Percentiles rank a stretch among this genome's conserved stretches.
Evolutionary conservation across 108 stramenopile genomes (phyloP).

Genomic region (Cyclotella baltica): DNA sequence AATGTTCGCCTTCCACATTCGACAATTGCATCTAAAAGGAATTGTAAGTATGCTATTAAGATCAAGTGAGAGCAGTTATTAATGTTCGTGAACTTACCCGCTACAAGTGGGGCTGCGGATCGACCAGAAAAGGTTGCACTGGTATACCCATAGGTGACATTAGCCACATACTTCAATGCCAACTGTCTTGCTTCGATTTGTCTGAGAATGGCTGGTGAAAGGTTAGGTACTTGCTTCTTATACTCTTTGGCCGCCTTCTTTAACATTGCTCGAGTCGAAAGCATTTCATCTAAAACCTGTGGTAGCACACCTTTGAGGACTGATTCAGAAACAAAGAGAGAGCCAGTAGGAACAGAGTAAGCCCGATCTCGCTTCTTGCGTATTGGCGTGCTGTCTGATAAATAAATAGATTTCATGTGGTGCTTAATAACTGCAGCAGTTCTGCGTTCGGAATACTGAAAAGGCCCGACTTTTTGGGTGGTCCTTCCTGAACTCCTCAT

Average conservation of each 20-base stretch:
- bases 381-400: neutral
- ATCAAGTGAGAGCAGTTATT: too few species aligned
- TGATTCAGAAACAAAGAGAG: conserved; percentile 84
- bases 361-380: conserved; percentile 57
- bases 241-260: conserved; percentile 94
- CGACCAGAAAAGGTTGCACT: conserved; percentile 96
- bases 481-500: conserved; percentile 57
- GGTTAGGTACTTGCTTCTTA: conserved; percentile 67
- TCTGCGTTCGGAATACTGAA: conserved; percentile 71
- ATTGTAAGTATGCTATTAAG: neutral
- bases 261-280: conserved; percentile 95
- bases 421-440: conserved; percentile 79
- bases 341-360: conserved; percentile 91
- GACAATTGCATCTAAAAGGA: conserved; percentile 77
- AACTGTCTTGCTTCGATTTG: conserved; percentile 98
- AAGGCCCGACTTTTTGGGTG: conserved; percentile 56
- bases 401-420: conserved; percentile 72
- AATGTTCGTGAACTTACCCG: too few species aligned
- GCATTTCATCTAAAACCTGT: conserved; percentile 95
- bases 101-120: conserved; percentile 94
- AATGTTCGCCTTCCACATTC: conserved; percentile 91
- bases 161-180: conserved; percentile 97
- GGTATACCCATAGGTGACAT: conserved; percentile 98
- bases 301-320: conserved; percentile 95
- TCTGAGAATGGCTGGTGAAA: conserved; percentile 75